These are phyloP conservation scores for Amphirosellinia nigrospora DNA, from an alignment of 495 filamentous ascomycete genomes.

Conservation along the genomic window DNA sequence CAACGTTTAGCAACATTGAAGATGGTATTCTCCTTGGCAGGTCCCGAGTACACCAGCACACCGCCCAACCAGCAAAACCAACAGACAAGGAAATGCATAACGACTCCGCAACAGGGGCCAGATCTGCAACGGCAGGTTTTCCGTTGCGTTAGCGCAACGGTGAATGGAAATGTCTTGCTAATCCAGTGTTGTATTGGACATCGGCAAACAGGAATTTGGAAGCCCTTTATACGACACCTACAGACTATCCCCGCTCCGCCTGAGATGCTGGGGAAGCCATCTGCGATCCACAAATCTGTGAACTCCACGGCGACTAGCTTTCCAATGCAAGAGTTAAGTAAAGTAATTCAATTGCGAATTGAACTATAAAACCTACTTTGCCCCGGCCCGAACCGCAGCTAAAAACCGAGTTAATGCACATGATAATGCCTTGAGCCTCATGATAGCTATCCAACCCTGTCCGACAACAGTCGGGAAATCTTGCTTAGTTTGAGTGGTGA, in stretches of 20 bases:
- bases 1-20: not conserved
- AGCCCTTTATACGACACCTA: constrained; percentile 1
- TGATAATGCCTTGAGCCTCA: not conserved
- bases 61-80: not conserved
- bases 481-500: not conserved
- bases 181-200: no score
- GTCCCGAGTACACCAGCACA: not conserved
- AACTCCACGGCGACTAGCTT: not conserved
- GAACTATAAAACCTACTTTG: not conserved
- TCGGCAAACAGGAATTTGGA: constrained; percentile 16
- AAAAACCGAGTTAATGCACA: not conserved
- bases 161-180: not conserved
- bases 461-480: not conserved
- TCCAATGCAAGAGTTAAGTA: not conserved
- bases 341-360: not conserved
- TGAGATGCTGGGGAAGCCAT: constrained; percentile 1
- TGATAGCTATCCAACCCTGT: no score
- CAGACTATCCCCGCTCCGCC: not conserved
- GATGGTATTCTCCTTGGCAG: not conserved
- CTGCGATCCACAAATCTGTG: not conserved
- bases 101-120: constrained; percentile 11
- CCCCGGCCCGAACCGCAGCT: not conserved
- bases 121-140: constrained; percentile 13
- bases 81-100: not conserved
- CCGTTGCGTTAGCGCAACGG: not conserved